These are phyloP conservation scores for Podospora australis DNA, from an alignment of 495 filamentous ascomycete genomes.

Conservation along the genomic window DNA sequence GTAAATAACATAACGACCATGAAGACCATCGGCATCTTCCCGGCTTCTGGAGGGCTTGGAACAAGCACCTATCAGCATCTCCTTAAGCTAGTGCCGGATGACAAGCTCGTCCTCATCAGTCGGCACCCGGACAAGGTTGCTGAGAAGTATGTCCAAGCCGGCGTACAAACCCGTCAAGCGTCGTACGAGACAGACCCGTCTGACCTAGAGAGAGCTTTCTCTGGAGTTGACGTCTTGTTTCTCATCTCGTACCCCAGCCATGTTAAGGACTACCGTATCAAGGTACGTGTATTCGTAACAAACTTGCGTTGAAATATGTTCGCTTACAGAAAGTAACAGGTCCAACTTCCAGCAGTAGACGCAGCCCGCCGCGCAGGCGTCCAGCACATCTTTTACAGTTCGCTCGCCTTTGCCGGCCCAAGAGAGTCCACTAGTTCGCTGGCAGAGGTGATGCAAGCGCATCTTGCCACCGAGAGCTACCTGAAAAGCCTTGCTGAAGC, in stretches of 20 bases:
- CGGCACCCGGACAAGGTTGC: slow-evolving; percentile 38
- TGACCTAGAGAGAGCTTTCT: slow-evolving; percentile 32
- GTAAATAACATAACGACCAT: neutral
- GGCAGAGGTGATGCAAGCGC: slow-evolving; percentile 61
- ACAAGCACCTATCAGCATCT: slow-evolving; percentile 43
- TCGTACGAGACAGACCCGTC: slow-evolving; percentile 33
- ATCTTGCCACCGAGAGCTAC: slow-evolving; percentile 56
- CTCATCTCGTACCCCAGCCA: slow-evolving; percentile 44
- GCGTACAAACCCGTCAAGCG: slow-evolving; percentile 33
- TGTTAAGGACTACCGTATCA: slow-evolving; percentile 20
- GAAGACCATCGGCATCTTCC: slow-evolving; percentile 37
- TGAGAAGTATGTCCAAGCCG: slow-evolving; percentile 12
- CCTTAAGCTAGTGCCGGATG: slow-evolving; percentile 30
- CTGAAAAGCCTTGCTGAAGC: slow-evolving; percentile 32
- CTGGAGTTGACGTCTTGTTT: slow-evolving; percentile 40
- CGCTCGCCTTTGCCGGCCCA: slow-evolving; percentile 50
- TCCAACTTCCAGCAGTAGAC: slow-evolving; percentile 44
- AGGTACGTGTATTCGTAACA: slow-evolving; percentile 1
- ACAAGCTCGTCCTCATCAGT: slow-evolving; percentile 39
- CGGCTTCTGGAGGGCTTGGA: slow-evolving; percentile 45
- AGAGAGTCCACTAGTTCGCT: slow-evolving; percentile 12
- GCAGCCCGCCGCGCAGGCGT: slow-evolving; percentile 53
- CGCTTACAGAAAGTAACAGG: no score
- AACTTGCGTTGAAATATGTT: no score
- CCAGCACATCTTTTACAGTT: slow-evolving; percentile 60